Percentiles rank a stretch among this genome's conserved stretches.
phyloP scores from a whole-genome alignment of 768 basidiomycete genomes.

The Trametopsis cervina region DNA sequence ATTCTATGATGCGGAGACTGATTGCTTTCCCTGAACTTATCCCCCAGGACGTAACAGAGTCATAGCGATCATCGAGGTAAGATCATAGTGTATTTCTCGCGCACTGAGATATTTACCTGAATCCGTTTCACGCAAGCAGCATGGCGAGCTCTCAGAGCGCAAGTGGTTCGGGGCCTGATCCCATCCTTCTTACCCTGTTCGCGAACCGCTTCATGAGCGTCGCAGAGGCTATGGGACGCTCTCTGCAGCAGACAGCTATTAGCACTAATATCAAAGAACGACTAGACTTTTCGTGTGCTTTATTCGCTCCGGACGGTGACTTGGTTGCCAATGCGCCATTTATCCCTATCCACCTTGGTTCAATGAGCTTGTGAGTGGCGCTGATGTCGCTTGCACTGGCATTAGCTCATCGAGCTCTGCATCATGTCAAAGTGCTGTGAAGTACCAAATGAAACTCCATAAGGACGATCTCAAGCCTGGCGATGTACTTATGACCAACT shows the following conservation, averaged over 20 bases:
- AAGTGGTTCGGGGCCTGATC: slow-evolving; percentile 49
- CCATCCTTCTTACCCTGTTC: slow-evolving; percentile 85
- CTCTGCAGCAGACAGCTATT: slow-evolving; percentile 85
- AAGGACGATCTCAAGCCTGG: slow-evolving; percentile 72
- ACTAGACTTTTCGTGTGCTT: slow-evolving; percentile 89
- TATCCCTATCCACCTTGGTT: slow-evolving; percentile 81
- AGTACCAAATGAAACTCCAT: slow-evolving; percentile 81
- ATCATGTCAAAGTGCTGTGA: slow-evolving; percentile 56
- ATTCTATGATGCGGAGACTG: too few relatives aligned
- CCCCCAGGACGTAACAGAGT: too few relatives aligned
- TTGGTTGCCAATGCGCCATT: slow-evolving; percentile 93
- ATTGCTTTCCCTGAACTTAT: too few relatives aligned
- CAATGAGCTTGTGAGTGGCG: slow-evolving; percentile 82
- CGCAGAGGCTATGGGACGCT: slow-evolving; percentile 92
- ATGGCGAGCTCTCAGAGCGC: not conserved
- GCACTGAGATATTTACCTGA: too few relatives aligned
- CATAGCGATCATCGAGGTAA: too few relatives aligned
- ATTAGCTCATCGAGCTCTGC: not conserved
- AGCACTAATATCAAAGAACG: slow-evolving; percentile 96
- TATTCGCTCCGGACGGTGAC: slow-evolving; percentile 93
- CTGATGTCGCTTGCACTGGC: not conserved
- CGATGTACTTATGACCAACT: slow-evolving; percentile 92
- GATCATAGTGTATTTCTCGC: too few relatives aligned
- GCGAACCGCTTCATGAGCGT: slow-evolving; percentile 98
- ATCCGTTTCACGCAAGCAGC: too few relatives aligned